These are phyloP conservation scores for Coemansia sp. DNA, from an alignment of 192 early-diverging fungal species.

Conservation along the genomic window DNA sequence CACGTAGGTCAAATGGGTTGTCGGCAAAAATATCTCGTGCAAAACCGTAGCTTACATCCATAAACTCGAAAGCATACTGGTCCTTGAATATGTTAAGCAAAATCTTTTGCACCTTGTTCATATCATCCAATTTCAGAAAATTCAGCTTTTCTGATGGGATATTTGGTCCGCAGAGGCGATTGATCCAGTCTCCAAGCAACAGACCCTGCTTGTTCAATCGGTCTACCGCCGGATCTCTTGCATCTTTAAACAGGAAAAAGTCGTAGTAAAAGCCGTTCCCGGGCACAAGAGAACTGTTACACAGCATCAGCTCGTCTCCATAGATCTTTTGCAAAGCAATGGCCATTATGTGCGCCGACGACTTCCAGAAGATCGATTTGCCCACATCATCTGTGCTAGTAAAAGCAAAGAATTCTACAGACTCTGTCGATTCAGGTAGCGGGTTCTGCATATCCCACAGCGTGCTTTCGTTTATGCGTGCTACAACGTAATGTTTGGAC, in stretches of 20 bases:
- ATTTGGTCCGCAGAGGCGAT: slow-evolving; percentile 21
- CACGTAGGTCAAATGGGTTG: slow-evolving; percentile 76
- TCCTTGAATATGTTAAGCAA: slow-evolving; percentile 57
- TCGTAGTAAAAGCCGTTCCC: slow-evolving; percentile 82
- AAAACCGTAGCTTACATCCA: slow-evolving; percentile 60
- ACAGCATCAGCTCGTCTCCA: slow-evolving; percentile 66
- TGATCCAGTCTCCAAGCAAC: slow-evolving; percentile 26
- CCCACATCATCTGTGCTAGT: slow-evolving; percentile 40
- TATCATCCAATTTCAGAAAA: slow-evolving; percentile 58
- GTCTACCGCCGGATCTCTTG: slow-evolving; percentile 8
- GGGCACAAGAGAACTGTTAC: slow-evolving; percentile 69
- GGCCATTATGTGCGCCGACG: slow-evolving; percentile 71
- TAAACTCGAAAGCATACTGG: slow-evolving; percentile 64
- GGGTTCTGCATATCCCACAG: slow-evolving; percentile 60
- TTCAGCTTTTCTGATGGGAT: slow-evolving; percentile 21
- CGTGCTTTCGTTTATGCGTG: slow-evolving; percentile 50
- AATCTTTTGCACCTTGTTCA: slow-evolving; percentile 53
- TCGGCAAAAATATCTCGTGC: slow-evolving; percentile 67
- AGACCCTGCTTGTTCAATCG: slow-evolving; percentile 12
- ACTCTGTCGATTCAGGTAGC: slow-evolving; percentile 25
- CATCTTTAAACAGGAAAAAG: slow-evolving; percentile 58
- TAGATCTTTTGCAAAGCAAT: slow-evolving; percentile 71
- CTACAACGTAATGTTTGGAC: slow-evolving; percentile 55
- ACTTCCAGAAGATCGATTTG: slow-evolving; percentile 64
- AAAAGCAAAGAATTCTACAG: slow-evolving; percentile 51